Base-by-base conservation (phyloP, 257 asterid species). In the Ophiorrhiza pumila region DNA sequence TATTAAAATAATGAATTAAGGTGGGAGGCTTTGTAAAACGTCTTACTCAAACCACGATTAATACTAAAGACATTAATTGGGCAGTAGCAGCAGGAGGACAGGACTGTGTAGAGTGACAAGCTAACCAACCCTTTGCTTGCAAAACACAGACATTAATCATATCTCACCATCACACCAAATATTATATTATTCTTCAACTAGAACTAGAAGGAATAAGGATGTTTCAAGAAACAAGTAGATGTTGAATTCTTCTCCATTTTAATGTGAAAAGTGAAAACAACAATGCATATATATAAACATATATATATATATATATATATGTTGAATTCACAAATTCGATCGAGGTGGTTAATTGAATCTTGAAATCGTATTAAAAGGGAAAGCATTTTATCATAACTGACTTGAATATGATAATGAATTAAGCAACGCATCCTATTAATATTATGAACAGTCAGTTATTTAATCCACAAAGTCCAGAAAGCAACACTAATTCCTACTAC, bases 41-140 rank as follows among this genome's bases (percentile, higher is more conserved):
- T 76, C 64, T 75, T 32, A 76, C 66, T 49, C 68, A 56, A 50
- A 71, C 11, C 46, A 41, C 17, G 34, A 74, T 53, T 14, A 74
- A 35, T 37, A 66, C n/a, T n/a, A n/a, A n/a, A 76, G 37, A 78
- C 56, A 55, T 31, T 47, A 13, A 20, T 69, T 4, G 56, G 64
- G 42, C 42, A 61, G 8, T 13, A 61, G 29, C 42, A 18, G 27
- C 34, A n/a, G n/a, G n/a, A n/a, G n/a, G n/a, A n/a, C n/a, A n/a
- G n/a, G 27, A 22, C 66, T 65, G 18, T 47, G 68, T 73, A 42
- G 59, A 72, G 68, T 67, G 65, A 73, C 37, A 50, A 43, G 34
- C 76, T 17, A 34, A 62, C 43, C 68, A 69, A 74, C 71, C 59
- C 23, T 52, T 60, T 31, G 37, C 73, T 73, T 70, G 67, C 35